Conservation (phyloP, 2,329 filamentous ascomycete genomes). For the Fusarium pilosicola region DNA sequence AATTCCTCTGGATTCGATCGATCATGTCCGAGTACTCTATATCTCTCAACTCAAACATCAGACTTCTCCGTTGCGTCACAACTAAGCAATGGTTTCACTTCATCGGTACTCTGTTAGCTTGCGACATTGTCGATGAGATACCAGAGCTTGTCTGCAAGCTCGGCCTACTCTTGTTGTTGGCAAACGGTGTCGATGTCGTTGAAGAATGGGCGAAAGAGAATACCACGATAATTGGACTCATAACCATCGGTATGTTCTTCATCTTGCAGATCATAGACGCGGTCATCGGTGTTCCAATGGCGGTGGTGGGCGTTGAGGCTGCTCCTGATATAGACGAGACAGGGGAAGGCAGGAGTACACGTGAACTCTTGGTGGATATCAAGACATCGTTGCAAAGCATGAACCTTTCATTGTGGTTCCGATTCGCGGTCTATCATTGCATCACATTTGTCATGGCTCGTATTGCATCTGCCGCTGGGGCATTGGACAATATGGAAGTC, state of each 20-base stretch:
- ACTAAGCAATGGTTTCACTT: not conserved
- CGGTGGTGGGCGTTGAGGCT: not conserved
- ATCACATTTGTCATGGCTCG: not conserved
- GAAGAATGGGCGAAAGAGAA: not conserved
- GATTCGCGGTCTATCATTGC: not conserved
- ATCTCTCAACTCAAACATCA: no score
- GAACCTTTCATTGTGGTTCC: not conserved
- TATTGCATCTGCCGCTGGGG: not conserved
- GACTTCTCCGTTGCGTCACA: not conserved
- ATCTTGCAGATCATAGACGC: not conserved
- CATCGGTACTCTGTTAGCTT: not conserved
- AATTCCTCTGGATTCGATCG: not conserved
- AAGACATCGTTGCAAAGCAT: not conserved
- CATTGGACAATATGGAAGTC: not conserved
- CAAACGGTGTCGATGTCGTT: not conserved
- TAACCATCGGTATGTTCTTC: not conserved
- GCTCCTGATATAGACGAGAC: not conserved
- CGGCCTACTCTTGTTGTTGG: not conserved
- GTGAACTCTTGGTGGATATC: not conserved
- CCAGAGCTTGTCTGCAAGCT: not conserved
- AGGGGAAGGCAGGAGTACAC: not conserved
- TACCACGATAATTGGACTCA: rapidly evolving
- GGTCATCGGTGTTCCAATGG: not conserved
- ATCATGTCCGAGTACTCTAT: rapidly evolving
- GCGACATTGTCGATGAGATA: not conserved